Conservation (phyloP, 164 flowering plant species). For the Liriodendron chinense region DNA sequence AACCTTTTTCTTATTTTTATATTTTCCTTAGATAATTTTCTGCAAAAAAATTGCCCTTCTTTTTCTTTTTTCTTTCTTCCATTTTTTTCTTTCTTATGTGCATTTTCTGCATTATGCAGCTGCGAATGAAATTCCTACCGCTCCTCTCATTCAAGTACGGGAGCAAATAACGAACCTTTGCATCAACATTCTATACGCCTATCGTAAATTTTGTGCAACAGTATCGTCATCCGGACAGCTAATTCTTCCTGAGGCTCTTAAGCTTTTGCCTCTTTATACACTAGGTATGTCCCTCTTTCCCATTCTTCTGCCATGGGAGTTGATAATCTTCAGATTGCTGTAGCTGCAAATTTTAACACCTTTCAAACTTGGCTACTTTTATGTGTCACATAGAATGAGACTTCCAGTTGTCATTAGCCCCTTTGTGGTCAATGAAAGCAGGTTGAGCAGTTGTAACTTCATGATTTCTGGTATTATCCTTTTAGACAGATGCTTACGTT, state of each 20-base stretch:
- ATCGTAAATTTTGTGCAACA: constrained; percentile 95
- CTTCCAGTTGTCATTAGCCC: no score
- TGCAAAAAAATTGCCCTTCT: not conserved
- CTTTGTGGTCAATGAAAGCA: no score
- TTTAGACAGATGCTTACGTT: no score
- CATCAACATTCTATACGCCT: constrained; percentile 66
- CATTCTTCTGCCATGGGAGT: not conserved
- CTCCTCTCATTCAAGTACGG: constrained; percentile 60
- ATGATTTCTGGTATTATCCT: no score
- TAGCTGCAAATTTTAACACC: no score
- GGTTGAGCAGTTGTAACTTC: no score
- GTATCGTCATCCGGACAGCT: constrained; percentile 95
- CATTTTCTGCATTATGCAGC: constrained; percentile 36
- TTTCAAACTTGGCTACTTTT: no score
- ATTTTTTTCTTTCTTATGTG: not conserved
- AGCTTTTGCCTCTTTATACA: constrained; percentile 82
- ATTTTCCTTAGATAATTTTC: not conserved
- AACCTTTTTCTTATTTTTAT: not conserved
- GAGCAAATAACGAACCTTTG: constrained; percentile 76
- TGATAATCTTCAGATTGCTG: no score
- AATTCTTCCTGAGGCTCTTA: constrained; percentile 96
- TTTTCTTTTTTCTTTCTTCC: constrained; percentile 1
- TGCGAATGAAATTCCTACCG: constrained; percentile 66
- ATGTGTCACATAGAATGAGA: no score
- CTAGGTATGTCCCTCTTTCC: constrained; percentile 51